These are phyloP conservation scores for Vitis rotundifolia DNA, from an alignment of 164 flowering plant genomes.

Conservation along the genomic window DNA sequence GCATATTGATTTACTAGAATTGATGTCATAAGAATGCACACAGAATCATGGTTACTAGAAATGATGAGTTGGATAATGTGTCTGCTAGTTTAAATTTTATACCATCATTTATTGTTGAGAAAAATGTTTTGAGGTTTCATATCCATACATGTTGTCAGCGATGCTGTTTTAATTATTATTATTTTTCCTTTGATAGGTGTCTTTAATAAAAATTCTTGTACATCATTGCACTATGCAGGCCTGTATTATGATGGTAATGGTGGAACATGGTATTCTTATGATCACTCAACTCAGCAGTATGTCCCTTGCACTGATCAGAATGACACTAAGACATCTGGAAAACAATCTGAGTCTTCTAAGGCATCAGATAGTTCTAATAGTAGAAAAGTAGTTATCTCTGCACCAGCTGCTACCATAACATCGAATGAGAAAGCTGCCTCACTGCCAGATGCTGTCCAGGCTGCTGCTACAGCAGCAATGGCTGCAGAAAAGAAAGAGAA, in stretches of 20 bases:
- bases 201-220: background rate
- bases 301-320: constrained; percentile 74
- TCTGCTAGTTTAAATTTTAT: too few species aligned
- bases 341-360: constrained; percentile 55
- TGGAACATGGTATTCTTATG: constrained; percentile 91
- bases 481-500: constrained; percentile 99
- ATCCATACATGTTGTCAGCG: too few species aligned
- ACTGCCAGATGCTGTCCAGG: constrained; percentile 96
- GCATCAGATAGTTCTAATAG: constrained; percentile 53
- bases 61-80: too few species aligned
- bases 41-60: too few species aligned
- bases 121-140: too few species aligned
- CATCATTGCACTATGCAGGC: constrained; percentile 48
- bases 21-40: too few species aligned
- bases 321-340: constrained; percentile 52
- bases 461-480: constrained; percentile 93
- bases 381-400: constrained; percentile 87
- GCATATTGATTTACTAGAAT: too few species aligned
- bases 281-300: constrained; percentile 85
- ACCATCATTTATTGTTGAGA: too few species aligned
- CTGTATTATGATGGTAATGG: constrained; percentile 92
- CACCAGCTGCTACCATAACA: constrained; percentile 83
- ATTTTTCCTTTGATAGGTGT: background rate
- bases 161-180: background rate
- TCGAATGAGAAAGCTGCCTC: constrained; percentile 73